These are phyloP conservation scores for Rosa lucieae DNA, from an alignment of 306 rosid genomes.

Conservation along the genomic window DNA sequence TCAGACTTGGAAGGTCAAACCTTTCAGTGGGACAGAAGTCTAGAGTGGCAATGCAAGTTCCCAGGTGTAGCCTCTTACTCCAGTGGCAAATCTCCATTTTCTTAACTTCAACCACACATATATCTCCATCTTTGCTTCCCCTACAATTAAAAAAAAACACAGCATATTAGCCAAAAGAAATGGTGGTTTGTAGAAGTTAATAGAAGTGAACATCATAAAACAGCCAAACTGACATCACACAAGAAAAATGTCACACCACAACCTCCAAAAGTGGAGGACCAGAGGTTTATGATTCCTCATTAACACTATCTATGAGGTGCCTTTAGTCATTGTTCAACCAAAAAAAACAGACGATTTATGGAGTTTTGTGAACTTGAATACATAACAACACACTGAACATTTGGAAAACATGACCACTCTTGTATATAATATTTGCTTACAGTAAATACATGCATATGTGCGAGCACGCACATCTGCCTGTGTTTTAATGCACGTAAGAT, in stretches of 20 bases:
- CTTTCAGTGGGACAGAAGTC: constrained; percentile 93
- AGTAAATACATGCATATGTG: background rate
- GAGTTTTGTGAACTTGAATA: background rate
- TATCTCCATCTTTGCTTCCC: constrained; percentile 93
- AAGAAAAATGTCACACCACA: background rate
- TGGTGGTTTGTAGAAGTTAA: background rate
- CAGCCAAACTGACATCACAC: background rate
- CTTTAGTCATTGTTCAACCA: background rate
- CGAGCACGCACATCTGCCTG: background rate
- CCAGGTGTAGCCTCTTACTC: constrained; percentile 87
- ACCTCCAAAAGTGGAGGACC: background rate
- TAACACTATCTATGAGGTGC: background rate
- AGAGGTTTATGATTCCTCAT: background rate
- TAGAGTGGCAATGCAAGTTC: constrained; percentile 67
- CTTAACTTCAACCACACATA: constrained; percentile 80
- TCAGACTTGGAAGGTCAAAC: constrained; percentile 33
- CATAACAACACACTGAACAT: background rate
- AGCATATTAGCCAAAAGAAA: background rate
- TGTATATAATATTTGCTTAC: background rate
- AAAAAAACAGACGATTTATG: background rate
- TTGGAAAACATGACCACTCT: background rate
- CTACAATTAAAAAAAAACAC: constrained; percentile 35
- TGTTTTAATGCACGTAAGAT: background rate
- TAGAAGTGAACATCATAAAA: background rate
- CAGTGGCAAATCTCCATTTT: constrained; percentile 85